phyloP scores from a whole-genome alignment of 2,329 filamentous ascomycete species.

The Geosmithia flava region DNA sequence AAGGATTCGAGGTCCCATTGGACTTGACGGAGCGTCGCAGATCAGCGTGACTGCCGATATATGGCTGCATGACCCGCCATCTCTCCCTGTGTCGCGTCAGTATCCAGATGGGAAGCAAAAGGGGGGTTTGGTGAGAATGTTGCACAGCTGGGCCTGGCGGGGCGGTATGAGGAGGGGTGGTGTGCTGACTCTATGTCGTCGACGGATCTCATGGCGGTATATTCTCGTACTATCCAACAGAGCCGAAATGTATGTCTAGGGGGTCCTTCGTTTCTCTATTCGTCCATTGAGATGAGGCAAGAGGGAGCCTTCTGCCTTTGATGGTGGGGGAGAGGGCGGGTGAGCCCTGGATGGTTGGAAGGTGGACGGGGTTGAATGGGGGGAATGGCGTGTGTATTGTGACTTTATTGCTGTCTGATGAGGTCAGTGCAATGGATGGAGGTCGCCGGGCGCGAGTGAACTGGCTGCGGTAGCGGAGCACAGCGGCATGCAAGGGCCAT shows the following conservation, averaged over 20 bases:
- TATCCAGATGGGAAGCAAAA: not conserved
- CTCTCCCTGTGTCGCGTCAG: constrained; percentile 34
- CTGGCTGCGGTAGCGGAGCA: too few species aligned
- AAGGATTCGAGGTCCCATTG: constrained; percentile 48
- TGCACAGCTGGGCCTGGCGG: too few species aligned
- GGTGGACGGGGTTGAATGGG: too few species aligned
- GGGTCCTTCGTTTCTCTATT: not conserved
- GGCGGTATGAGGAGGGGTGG: not conserved
- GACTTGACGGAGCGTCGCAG: constrained; percentile 53
- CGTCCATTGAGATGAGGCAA: not conserved
- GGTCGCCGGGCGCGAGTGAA: too few species aligned
- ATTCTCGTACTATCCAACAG: too few species aligned
- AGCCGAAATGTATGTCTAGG: not conserved
- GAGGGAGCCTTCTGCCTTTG: not conserved
- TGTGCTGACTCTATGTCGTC: constrained; percentile 23
- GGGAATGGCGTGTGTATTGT: too few species aligned
- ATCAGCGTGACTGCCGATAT: constrained; percentile 44
- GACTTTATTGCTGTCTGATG: too few species aligned
- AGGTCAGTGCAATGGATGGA: too few species aligned
- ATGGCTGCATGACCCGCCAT: constrained; percentile 53
- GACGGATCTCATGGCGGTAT: constrained; percentile 19
- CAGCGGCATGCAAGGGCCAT: too few species aligned
- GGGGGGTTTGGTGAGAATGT: not conserved
- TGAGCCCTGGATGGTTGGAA: too few species aligned
- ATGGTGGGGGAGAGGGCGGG: not conserved